Conservation (phyloP, 2,329 filamentous ascomycete species). For the Aciculosporium take region DNA sequence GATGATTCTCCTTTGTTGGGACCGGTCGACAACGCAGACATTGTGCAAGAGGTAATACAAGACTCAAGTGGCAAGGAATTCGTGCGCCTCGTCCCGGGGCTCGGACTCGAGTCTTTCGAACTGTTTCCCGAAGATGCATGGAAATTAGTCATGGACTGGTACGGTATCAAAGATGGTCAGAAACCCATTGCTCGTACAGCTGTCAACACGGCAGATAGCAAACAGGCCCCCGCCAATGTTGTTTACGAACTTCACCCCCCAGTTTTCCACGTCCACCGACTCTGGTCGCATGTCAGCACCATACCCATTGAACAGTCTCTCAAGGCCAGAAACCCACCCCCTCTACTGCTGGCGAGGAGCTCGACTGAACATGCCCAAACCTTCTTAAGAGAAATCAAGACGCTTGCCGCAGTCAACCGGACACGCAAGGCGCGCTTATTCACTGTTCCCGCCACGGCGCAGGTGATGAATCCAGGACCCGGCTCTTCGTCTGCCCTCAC, state of each 20-base stretch:
- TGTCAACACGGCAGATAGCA: constrained; percentile 51
- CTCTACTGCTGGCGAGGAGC: constrained; percentile 56
- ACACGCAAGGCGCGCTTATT: constrained; percentile 66
- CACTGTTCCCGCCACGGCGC: constrained; percentile 38
- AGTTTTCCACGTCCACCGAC: constrained; percentile 69
- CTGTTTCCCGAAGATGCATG: constrained; percentile 69
- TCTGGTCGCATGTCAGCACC: constrained; percentile 48
- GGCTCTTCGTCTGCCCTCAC: constrained; percentile 23
- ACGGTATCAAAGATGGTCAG: constrained; percentile 58
- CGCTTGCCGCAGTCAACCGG: constrained; percentile 49
- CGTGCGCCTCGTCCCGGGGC: constrained; percentile 57
- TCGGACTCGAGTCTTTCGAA: constrained; percentile 57
- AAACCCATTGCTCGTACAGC: constrained; percentile 60
- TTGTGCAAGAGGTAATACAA: constrained; percentile 48
- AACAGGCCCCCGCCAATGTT: constrained; percentile 40
- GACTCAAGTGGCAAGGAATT: constrained; percentile 42
- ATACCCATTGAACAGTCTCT: constrained; percentile 42
- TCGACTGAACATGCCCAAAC: constrained; percentile 53
- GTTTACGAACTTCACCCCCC: constrained; percentile 76
- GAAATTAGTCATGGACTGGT: constrained; percentile 69
- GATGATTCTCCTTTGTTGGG: constrained; percentile 47
- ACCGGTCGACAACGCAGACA: constrained; percentile 75
- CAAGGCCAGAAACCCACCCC: constrained; percentile 45
- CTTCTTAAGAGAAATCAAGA: constrained; percentile 67
- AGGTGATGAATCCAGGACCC: constrained; percentile 19